Conservation (phyloP, 805 yeast genomes). For the Metschnikowia gelsemii region DNA sequence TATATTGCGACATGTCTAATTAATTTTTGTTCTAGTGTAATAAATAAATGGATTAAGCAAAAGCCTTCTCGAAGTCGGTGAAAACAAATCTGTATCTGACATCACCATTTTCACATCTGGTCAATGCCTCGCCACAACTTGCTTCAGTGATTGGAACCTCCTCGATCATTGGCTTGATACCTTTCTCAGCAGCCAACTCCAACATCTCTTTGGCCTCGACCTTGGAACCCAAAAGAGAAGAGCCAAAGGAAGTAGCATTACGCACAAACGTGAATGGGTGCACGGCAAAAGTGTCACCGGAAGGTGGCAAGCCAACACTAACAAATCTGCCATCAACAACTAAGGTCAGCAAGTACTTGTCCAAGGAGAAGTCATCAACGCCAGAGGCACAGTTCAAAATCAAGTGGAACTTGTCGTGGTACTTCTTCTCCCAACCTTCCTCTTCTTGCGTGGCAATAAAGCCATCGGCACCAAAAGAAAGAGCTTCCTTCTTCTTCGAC, state of each 20-base stretch:
- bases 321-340: conserved; percentile 59
- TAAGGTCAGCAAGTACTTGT: conserved; percentile 47
- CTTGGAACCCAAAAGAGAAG: conserved; percentile 62
- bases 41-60: conserved; percentile 17
- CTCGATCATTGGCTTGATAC: conserved; percentile 64
- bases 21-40: background rate
- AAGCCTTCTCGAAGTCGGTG: conserved; percentile 52
- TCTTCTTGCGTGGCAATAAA: conserved; percentile 55
- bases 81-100: conserved; percentile 65
- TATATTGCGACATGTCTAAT: background rate
- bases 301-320: conserved; percentile 64
- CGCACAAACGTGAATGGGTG: conserved; percentile 52
- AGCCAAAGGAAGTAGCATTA: conserved; percentile 52
- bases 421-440: conserved; percentile 40
- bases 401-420: conserved; percentile 44
- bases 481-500: conserved; percentile 49
- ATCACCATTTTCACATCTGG: conserved; percentile 53
- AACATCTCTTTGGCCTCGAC: conserved; percentile 66
- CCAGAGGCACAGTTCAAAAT: conserved; percentile 55
- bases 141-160: conserved; percentile 52
- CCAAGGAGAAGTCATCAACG: conserved; percentile 48
- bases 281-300: conserved; percentile 43
- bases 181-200: conserved; percentile 57
- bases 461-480: conserved; percentile 51
- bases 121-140: conserved; percentile 54